phyloP scores from a whole-genome alignment of 1,139 yeast species.

The Taphrina deformans region DNA sequence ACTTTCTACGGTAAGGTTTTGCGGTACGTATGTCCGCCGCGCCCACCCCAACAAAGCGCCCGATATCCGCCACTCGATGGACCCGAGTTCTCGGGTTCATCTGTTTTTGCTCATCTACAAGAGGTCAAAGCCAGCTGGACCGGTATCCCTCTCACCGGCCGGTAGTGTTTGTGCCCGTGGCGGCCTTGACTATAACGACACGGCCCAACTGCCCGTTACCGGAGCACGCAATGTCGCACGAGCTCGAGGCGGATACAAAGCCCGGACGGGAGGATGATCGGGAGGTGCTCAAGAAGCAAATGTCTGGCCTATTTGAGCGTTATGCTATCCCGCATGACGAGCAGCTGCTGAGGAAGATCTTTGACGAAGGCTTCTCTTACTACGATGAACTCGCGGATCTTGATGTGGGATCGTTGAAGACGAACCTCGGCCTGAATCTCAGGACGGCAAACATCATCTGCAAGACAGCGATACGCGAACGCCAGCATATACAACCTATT shows the following conservation, averaged over 20 bases:
- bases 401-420: conserved; percentile 2
- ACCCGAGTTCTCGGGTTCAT: not conserved
- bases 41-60: no score
- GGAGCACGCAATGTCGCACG: not conserved
- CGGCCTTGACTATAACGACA: no score
- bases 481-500: conserved; percentile 3
- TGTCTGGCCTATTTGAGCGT: not conserved
- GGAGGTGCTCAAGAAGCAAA: not conserved
- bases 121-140: not conserved
- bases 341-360: not conserved
- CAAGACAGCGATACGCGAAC: conserved; percentile 8
- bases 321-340: not conserved
- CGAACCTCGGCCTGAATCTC: conserved; percentile 5
- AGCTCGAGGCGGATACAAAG: not conserved
- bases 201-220: no score
- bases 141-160: not conserved
- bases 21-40: no score
- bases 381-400: conserved; percentile 11
- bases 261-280: not conserved
- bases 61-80: not conserved
- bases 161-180: no score
- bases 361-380: not conserved
- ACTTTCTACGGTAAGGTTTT: no score
- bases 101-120: not conserved
- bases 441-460: not conserved